Conservation (phyloP, 1,139 yeast species). For the Hansenula lynferdii region DNA sequence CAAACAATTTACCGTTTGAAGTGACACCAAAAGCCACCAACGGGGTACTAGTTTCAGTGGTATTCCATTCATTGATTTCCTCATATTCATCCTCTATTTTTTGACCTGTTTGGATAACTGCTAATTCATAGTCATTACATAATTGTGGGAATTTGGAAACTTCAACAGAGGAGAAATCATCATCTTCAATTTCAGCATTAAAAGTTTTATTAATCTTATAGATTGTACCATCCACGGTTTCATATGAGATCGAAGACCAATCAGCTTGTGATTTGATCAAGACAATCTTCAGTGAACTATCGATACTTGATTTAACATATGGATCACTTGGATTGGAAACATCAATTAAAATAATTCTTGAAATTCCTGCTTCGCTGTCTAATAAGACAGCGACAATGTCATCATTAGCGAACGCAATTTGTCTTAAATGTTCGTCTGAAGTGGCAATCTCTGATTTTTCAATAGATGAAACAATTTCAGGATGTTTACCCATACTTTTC, state of each 20-base stretch:
- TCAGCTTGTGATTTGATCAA: constrained; percentile 53
- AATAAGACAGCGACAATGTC: constrained; percentile 49
- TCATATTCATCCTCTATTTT: constrained; percentile 25
- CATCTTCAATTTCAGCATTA: constrained; percentile 25
- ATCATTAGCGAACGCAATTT: constrained; percentile 54
- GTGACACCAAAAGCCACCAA: constrained; percentile 66
- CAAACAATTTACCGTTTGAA: constrained; percentile 67
- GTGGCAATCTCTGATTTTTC: constrained; percentile 33
- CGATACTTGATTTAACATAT: constrained; percentile 34
- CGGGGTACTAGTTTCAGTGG: constrained; percentile 16
- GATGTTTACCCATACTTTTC: constrained; percentile 38
- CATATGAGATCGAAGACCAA: constrained; percentile 47
- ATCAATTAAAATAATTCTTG: constrained; percentile 48
- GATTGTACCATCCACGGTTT: constrained; percentile 63
- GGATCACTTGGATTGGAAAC: constrained; percentile 39
- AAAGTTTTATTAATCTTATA: constrained; percentile 29
- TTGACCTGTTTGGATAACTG: constrained; percentile 24
- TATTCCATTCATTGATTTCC: constrained; percentile 21
- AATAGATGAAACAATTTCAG: constrained; percentile 36
- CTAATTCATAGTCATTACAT: constrained; percentile 59
- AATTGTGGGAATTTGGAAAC: constrained; percentile 61
- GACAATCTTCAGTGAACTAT: constrained; percentile 46
- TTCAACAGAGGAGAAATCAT: constrained; percentile 25
- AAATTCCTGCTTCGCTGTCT: constrained; percentile 38
- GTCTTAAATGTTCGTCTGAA: constrained; percentile 50